Conservation (phyloP, 148 eudicot genomes). For the Chenopodium album region DNA sequence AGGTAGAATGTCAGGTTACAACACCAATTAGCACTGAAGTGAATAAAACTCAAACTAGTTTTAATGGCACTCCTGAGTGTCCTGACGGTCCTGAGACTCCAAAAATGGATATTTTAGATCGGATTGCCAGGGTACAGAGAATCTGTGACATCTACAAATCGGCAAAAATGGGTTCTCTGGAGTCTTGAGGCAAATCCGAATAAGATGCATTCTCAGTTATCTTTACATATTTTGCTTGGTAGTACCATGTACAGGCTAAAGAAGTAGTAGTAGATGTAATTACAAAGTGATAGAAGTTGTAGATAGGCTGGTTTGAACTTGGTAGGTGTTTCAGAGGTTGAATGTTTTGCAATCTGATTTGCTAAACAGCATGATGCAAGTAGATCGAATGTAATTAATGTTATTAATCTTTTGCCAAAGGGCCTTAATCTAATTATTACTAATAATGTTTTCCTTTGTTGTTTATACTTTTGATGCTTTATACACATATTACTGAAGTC, state of each 20-base stretch:
- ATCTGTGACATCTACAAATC: background rate
- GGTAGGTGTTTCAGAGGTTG: background rate
- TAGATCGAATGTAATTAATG: background rate
- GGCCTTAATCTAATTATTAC: no score
- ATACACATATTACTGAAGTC: background rate
- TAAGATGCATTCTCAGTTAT: background rate
- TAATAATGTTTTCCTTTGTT: background rate
- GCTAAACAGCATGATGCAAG: background rate
- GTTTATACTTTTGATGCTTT: background rate
- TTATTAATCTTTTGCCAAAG: no score
- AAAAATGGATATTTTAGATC: conserved; percentile 1
- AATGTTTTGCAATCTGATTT: background rate
- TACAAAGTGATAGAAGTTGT: background rate
- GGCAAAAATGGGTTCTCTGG: background rate
- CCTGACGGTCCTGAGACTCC: background rate
- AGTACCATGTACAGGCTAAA: background rate
- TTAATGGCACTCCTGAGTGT: background rate
- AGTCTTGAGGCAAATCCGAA: background rate
- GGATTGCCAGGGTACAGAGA: conserved; percentile 18
- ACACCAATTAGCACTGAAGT: background rate
- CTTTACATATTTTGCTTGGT: background rate
- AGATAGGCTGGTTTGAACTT: background rate
- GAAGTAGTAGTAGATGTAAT: background rate
- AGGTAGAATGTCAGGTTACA: background rate
- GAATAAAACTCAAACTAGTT: background rate